Base-by-base conservation (phyloP, 2,329 filamentous ascomycete species). In the Coniochaeta prunicola region DNA sequence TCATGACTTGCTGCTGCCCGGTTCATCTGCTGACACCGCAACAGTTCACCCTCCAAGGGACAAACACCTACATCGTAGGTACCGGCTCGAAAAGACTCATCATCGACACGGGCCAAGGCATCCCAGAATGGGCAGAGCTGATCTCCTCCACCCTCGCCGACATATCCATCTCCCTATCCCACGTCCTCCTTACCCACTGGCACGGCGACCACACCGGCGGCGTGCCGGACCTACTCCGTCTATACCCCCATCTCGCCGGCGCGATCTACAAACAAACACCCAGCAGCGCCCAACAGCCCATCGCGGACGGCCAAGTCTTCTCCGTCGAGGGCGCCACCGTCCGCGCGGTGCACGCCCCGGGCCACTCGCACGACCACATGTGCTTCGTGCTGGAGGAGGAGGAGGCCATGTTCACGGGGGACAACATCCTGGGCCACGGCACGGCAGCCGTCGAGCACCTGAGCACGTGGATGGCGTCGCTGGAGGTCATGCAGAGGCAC, bases 61-160 rank as follows among this genome's bases (percentile, higher is more conserved):
- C 94, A 65, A 99, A 99, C 73, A 99, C 94, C 33, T 99, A 99
- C 72, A 82, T 99, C 21, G 69, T 99, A 60, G 94, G 94, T 60
- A 86, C 82, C 6, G 93, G 92, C 3, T 71, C 76, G 5, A 74
- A 76, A 7, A 86, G 94, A 9, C 80, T 97, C 60, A 82, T 99
- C 24, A 85, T 99, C 68, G 94, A 99, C 74, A 96, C 92, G 0
- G 94, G 90, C 56, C 88, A 96, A 73, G 94, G 93, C 54, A 83
- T 79, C 59, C 83, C 86, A 2, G 79, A 82, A 33, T 99, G 93
- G 93, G 79, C 79, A 0, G 81, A 83, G 0, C 74, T 99, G 34
- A 81, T 78, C 4, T 83, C 87, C 0, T 79, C 97, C 2, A 71
- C 77, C 6, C 74, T 83, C 26, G 90, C 96, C 69, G 80, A 85